Evolutionary conservation across 768 basidiomycete species (phyloP), one percentile per base, ranked within the genome.

Genomic region (Floccularia luteovirens): DNA sequence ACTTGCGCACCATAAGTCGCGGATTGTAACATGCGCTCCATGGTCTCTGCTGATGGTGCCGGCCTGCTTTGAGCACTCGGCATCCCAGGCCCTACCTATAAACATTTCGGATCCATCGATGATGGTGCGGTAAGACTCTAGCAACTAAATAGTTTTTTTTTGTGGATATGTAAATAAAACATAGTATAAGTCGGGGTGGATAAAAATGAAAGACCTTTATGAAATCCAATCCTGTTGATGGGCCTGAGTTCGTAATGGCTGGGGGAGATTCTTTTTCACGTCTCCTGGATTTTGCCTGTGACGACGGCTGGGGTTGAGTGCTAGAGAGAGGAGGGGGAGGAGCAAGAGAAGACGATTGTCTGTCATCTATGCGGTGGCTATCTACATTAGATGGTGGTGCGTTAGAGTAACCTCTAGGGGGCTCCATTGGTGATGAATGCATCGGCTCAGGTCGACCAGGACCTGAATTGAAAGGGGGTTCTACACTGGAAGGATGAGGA

Each of bases 11-110:
- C 69, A 31, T 61, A 58, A 14, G 55, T 57, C 19, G 70, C 70
- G 34, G 60, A 62, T 48, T 70, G 65, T 36, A 69, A 32, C 67
- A 71, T 69, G 30, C 57, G 52, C 21, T 66, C 66, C 41, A 70
- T 47, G 13, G 59, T 43, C 23, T 67, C 66, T 8, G 53, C 48
- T 12, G 55, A 46, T 11, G 42, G 40, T 41, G 51, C 46, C 3
- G 48, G 46, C 17, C 23, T 13, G 8, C 6, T 16, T 13, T 6
- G 13, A n/a, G 27, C 11, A 20, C 3, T 31, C 7, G 13, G 28
- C 12, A 43, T 14, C 22, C 13, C 27, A 21, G 37, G 28, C 34
- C 38, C 24, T 30, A 14, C 41, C 31, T 14, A 31, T 42, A 11
- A 57, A 28, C 13, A 41, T 36, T 31, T 55, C 50, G 11, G 48